These are phyloP conservation scores for Stephania cephalantha DNA, from an alignment of 164 flowering plant species.

Conservation along the genomic window DNA sequence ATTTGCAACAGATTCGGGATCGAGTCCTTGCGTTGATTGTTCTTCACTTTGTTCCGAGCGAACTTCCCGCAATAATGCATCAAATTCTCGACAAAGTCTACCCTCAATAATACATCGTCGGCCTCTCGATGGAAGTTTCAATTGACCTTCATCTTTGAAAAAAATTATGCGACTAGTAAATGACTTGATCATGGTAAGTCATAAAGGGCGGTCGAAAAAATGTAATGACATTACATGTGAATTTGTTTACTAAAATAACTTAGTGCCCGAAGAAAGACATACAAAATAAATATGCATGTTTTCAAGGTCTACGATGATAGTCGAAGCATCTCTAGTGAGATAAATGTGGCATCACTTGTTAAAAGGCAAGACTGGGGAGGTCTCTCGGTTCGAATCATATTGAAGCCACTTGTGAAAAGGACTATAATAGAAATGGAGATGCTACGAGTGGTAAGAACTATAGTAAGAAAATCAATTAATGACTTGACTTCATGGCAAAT, in stretches of 20 bases:
- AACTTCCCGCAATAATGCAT: slow-evolving; percentile 73
- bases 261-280: not conserved
- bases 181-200: not conserved
- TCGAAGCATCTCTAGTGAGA: no score
- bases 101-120: slow-evolving; percentile 64
- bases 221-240: not conserved
- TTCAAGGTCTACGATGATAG: no score
- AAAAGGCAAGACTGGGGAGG: no score
- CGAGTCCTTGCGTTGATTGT: slow-evolving; percentile 43
- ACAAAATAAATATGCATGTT: no score
- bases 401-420: no score
- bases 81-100: slow-evolving; percentile 90
- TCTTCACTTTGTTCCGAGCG: slow-evolving; percentile 36
- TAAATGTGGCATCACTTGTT: no score
- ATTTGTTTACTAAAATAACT: not conserved
- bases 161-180: not conserved
- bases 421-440: not conserved
- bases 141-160: slow-evolving; percentile 75
- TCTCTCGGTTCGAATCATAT: no score
- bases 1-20: no score
- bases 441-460: not conserved
- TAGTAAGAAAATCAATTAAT: not conserved
- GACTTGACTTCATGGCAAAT: not conserved
- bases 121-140: slow-evolving; percentile 53
- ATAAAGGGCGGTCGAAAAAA: not conserved